These are phyloP conservation scores for Amoeboaphelidium protococcarum DNA, from an alignment of 371 early-diverging fungal species.

Conservation along the genomic window DNA sequence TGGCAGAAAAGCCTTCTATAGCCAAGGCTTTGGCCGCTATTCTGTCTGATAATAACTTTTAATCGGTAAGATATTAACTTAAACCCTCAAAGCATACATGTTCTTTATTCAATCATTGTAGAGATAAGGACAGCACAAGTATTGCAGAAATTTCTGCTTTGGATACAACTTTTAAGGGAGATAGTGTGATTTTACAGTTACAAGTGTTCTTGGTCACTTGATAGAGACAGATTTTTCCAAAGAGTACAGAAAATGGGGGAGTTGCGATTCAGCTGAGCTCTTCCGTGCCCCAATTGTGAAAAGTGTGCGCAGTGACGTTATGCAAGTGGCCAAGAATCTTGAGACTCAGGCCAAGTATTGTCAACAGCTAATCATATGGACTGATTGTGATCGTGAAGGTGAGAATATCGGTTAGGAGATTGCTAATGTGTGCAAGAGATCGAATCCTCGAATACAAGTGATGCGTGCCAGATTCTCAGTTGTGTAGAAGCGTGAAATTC, in stretches of 20 bases:
- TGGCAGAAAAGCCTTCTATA: constrained; percentile 97
- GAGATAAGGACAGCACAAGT: constrained; percentile 25
- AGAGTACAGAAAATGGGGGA: constrained; percentile 26
- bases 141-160: constrained; percentile 56
- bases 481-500: constrained; percentile 47
- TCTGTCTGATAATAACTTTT: constrained; percentile 22
- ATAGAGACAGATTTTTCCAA: constrained; percentile 29
- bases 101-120: no score
- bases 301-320: constrained; percentile 9
- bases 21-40: constrained; percentile 68
- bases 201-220: constrained; percentile 60
- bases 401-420: constrained; percentile 92
- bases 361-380: constrained; percentile 82
- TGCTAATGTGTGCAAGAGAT: constrained; percentile 27
- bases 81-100: no score
- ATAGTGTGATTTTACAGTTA: constrained; percentile 44
- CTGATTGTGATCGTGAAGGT: constrained; percentile 99
- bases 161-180: constrained; percentile 22
- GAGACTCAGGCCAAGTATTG: constrained; percentile 24
- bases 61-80: constrained; percentile 10
- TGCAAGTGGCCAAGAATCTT: constrained; percentile 36
- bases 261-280: constrained; percentile 21
- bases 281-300: constrained; percentile 31
- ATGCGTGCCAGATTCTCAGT: constrained; percentile 55
- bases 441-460: constrained; percentile 32